Percentiles rank a stretch among this genome's conserved stretches.
phyloP scores from a whole-genome alignment of 495 filamentous ascomycete genomes.

The Aspergillus hancockii region DNA sequence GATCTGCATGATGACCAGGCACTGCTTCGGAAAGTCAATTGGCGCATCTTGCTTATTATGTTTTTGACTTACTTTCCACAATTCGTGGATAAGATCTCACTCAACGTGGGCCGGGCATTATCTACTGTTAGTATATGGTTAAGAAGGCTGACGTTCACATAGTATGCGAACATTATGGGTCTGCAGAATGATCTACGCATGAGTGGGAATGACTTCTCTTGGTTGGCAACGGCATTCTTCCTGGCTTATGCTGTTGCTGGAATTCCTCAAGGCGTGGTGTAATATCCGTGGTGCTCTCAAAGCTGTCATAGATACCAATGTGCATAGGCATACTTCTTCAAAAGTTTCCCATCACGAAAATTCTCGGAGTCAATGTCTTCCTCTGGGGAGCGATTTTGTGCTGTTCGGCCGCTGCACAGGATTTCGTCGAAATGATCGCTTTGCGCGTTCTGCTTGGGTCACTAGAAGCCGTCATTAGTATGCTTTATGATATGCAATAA shows the following conservation, averaged over 20 bases:
- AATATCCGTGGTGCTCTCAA: background rate
- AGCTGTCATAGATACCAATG: background rate
- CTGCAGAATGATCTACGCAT: constrained; percentile 50
- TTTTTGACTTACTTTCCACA: constrained; percentile 64
- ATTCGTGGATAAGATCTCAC: constrained; percentile 65
- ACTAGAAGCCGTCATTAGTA: constrained; percentile 63
- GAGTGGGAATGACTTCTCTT: constrained; percentile 55
- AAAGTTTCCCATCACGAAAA: constrained; percentile 55
- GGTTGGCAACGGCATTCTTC: constrained; percentile 56
- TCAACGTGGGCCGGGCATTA: constrained; percentile 48
- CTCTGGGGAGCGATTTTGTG: constrained; percentile 62
- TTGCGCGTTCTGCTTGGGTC: constrained; percentile 62
- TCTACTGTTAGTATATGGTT: background rate
- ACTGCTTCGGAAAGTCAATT: constrained; percentile 53
- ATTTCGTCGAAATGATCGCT: constrained; percentile 45
- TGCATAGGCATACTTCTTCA: constrained; percentile 44
- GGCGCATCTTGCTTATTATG: constrained; percentile 58
- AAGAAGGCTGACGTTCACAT: constrained; percentile 30
- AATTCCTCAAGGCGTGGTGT: constrained; percentile 50
- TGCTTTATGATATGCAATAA: background rate
- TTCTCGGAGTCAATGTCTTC: constrained; percentile 54
- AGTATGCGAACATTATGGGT: constrained; percentile 63
- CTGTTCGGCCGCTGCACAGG: constrained; percentile 53
- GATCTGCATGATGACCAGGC: constrained; percentile 31
- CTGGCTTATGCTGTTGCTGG: constrained; percentile 57